A percentile compares a stretch with the other conserved stretches of the same genome.
Evolutionary conservation across 2,329 filamentous ascomycete genomes (phyloP).

Genomic region (Didymella lethalis): DNA sequence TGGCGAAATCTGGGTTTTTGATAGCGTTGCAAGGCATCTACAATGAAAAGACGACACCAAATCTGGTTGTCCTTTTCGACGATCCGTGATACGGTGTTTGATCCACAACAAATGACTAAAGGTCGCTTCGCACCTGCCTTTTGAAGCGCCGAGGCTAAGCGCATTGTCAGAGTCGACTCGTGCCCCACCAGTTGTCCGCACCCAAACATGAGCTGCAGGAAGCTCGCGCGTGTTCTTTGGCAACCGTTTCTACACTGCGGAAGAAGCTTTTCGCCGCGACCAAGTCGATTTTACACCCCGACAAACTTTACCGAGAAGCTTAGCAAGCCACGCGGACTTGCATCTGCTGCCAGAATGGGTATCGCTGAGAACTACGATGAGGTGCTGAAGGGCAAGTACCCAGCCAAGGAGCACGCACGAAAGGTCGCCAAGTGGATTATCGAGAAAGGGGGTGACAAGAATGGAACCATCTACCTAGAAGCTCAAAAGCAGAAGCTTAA

Average conservation of each 20-base stretch:
- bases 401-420: constrained; percentile 85
- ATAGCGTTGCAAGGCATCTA: constrained; percentile 18
- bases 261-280: constrained; percentile 16
- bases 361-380: constrained; percentile 47
- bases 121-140: constrained; percentile 29
- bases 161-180: constrained; percentile 26
- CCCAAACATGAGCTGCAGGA: constrained; percentile 30
- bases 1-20: constrained; percentile 6
- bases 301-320: constrained; percentile 11
- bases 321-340: constrained; percentile 16
- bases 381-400: constrained; percentile 68
- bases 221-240: constrained; percentile 27
- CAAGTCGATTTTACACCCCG: constrained; percentile 8
- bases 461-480: constrained; percentile 86
- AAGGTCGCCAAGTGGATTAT: constrained; percentile 83
- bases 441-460: constrained; percentile 67
- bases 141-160: constrained; percentile 21
- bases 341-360: constrained; percentile 33
- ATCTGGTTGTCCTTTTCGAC: not conserved
- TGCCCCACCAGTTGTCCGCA: constrained; percentile 34
- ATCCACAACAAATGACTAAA: constrained; percentile 10
- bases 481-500: constrained; percentile 80
- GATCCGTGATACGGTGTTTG: not conserved
- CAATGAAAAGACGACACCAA: not conserved
- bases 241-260: constrained; percentile 20